Evolutionary conservation across 495 filamentous ascomycete genomes (phyloP), one percentile per base, ranked within the genome.

Genomic region (Cryomyces antarcticus): DNA sequence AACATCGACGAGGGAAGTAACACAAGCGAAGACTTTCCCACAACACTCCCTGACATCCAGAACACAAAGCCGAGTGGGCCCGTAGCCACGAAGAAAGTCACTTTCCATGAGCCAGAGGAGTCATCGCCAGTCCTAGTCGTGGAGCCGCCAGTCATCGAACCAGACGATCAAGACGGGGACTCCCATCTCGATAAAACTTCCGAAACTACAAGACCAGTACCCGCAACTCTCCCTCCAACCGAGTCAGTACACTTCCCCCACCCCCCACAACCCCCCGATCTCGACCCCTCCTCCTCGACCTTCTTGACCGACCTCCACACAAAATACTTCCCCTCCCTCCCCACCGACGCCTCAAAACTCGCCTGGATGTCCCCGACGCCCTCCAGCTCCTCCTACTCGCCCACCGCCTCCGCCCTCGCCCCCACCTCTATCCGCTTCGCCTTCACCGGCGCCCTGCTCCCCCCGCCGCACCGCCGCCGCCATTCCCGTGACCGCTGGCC

Each of bases 311-410:
- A 80, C 45, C 73, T 97, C 7, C 86, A 94, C 66, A 57, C 71
- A 1, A 93, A 88, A 59, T 97, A 89, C 69, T 97, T 93, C 67
- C 88, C 89, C 13, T 65, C 72, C 45, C 77, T 93, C 3, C 70
- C 88, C 10, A 68, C 81, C 38, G 83, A 95, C 60, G 86, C 88
- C 0, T 74, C 79, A 28, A 75, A 79, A 9, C 70, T 97, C 4
- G 80, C 83, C 13, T 97, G 89, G 89, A 86, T 96, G 70, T 71
- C 76, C 33, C 76, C 80, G 10, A 53, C 80, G 7, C 66, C 72
- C 3, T 53, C 66, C 28, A 63, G 72, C 48, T 69, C 67, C 6
- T 38, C 61, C 45, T 97, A 96, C 66, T 77, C 85, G 57, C 86
- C 88, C 0, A 61, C 65, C 6, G 78, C 81, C 42, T 60, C 60